Conservation (phyloP, 2,329 filamentous ascomycete species). For the Lachnellula willkommii region DNA sequence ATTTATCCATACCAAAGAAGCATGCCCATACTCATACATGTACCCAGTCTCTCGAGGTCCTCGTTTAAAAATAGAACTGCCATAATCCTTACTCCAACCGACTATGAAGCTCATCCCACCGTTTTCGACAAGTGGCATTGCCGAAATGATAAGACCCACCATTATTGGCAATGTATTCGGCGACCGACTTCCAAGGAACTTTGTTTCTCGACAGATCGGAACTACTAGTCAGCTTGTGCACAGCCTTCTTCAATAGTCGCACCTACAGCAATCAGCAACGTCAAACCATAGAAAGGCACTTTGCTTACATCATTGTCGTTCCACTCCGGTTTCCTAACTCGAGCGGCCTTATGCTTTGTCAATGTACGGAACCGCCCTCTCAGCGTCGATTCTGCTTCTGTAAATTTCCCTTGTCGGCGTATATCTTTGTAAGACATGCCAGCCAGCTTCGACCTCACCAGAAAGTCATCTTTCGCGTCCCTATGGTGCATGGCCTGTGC, state of each 20-base stretch:
- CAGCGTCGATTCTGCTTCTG: slow-evolving; percentile 66
- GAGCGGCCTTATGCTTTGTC: slow-evolving; percentile 56
- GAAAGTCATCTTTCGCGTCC: slow-evolving; percentile 41
- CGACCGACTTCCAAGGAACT: slow-evolving; percentile 53
- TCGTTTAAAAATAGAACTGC: neutral
- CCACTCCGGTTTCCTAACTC: slow-evolving; percentile 65
- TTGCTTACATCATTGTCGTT: slow-evolving; percentile 55
- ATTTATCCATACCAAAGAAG: neutral
- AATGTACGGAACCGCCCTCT: slow-evolving; percentile 62
- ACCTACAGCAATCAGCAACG: slow-evolving; percentile 33
- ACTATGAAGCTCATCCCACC: slow-evolving; percentile 43
- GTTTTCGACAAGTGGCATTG: slow-evolving; percentile 52
- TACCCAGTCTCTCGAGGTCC: neutral
- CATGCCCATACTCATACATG: neutral
- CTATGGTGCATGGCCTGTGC: slow-evolving; percentile 19
- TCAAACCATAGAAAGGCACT: neutral
- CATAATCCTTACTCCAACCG: neutral
- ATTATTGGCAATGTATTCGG: slow-evolving; percentile 45
- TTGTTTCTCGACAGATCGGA: slow-evolving; percentile 30
- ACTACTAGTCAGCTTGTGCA: slow-evolving; percentile 32
- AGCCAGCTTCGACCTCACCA: slow-evolving; percentile 48
- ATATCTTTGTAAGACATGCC: slow-evolving; percentile 65
- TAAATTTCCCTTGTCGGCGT: slow-evolving; percentile 47
- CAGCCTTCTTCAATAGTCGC: slow-evolving; percentile 40
- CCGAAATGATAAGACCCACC: slow-evolving; percentile 57